phyloP scores from a whole-genome alignment of 768 basidiomycete genomes.

The Leucocoprinus birnbaumii region DNA sequence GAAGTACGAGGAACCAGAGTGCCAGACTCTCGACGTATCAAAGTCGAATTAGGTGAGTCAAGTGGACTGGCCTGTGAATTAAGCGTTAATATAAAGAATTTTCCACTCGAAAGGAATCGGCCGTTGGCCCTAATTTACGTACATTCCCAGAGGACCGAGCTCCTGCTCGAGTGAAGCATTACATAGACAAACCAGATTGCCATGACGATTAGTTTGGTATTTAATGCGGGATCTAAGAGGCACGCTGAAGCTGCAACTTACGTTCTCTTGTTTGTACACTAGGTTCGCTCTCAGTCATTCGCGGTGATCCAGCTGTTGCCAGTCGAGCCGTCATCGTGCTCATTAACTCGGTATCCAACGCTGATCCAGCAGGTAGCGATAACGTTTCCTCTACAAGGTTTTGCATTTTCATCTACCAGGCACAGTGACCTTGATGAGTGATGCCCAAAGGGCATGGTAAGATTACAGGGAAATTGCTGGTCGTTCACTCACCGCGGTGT shows the following conservation, averaged over 20 bases:
- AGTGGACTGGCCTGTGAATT: constrained; percentile 13
- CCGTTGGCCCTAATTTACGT: constrained; percentile 6
- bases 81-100: not conserved
- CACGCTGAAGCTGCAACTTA: not conserved
- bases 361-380: not conserved
- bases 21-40: not conserved
- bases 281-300: not conserved
- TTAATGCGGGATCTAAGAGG: not conserved
- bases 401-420: constrained; percentile 36
- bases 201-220: constrained; percentile 12
- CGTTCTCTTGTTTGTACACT: not conserved
- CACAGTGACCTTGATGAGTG: constrained; percentile 15
- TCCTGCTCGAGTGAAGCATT: constrained; percentile 7
- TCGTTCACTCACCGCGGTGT: constrained; percentile 35
- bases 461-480: constrained; percentile 5
- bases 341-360: not conserved
- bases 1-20: not conserved
- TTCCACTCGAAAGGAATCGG: not conserved
- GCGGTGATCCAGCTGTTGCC: not conserved
- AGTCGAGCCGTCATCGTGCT: constrained; percentile 2
- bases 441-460: constrained; percentile 9
- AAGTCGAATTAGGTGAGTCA: constrained; percentile 5
- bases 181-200: constrained; percentile 4
- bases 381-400: constrained; percentile 30
- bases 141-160: constrained; percentile 7